These are phyloP conservation scores for Phyllosticta capitalensis DNA, from an alignment of 2,329 filamentous ascomycete species.

Conservation along the genomic window DNA sequence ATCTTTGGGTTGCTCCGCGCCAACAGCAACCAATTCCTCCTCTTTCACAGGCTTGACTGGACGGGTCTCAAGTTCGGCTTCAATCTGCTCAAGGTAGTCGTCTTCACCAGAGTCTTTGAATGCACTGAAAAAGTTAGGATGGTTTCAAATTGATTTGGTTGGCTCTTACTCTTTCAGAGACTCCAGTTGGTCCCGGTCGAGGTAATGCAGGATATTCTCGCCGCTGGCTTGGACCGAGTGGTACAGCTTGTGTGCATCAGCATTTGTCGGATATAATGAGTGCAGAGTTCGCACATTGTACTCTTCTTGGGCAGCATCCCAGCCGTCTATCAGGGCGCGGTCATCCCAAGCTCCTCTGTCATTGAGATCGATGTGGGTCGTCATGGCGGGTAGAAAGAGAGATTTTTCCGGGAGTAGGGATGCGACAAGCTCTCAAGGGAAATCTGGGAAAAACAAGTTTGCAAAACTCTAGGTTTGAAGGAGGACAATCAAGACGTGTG, in stretches of 20 bases:
- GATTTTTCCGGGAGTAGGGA: neutral
- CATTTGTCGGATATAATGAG: neutral
- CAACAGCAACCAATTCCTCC: neutral
- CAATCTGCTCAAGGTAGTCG: neutral
- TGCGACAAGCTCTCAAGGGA: neutral
- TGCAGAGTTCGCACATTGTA: conserved; percentile 21
- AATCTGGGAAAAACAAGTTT: neutral
- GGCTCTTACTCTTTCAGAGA: conserved; percentile 14
- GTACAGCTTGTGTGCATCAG: conserved; percentile 21
- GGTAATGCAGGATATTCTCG: conserved; percentile 26
- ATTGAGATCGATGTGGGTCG: conserved; percentile 1
- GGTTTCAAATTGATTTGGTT: neutral
- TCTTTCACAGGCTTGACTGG: neutral
- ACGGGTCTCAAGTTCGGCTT: neutral
- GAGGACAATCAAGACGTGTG: too few relatives aligned
- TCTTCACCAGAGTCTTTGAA: neutral
- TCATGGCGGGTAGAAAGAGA: neutral
- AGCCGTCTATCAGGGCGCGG: conserved; percentile 24
- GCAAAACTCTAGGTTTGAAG: neutral
- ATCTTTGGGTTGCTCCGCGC: neutral
- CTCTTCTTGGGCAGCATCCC: conserved; percentile 27
- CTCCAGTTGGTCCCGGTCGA: conserved; percentile 21
- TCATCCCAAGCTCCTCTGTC: conserved; percentile 27
- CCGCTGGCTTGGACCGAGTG: conserved; percentile 28
- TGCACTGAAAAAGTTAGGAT: neutral